A percentile compares a stretch with the other conserved stretches of the same genome.
Evolutionary conservation across 768 basidiomycete genomes (phyloP).

Genomic region (Lactarius evosmus): DNA sequence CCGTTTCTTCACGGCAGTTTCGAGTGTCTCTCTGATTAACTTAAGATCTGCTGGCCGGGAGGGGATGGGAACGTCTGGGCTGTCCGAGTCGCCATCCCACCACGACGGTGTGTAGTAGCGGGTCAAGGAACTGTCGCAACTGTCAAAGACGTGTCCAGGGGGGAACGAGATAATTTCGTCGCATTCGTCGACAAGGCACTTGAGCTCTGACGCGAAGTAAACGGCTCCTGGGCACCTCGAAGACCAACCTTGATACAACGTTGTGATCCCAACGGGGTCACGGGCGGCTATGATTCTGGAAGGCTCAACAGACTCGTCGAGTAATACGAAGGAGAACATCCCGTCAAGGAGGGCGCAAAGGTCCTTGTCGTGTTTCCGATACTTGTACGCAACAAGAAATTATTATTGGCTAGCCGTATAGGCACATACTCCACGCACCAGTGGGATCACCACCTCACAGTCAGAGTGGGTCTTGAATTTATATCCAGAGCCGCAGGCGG

Average conservation of each 20-base stretch:
- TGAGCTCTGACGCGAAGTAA: constrained; percentile 96
- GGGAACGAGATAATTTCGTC: constrained; percentile 95
- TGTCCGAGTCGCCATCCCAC: constrained; percentile 82
- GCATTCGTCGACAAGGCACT: constrained; percentile 86
- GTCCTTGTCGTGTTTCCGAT: constrained; percentile 73
- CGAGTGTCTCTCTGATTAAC: constrained; percentile 74
- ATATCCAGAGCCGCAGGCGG: constrained; percentile 56
- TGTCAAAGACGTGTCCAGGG: constrained; percentile 96
- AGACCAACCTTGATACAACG: constrained; percentile 96
- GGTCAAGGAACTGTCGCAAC: constrained; percentile 66
- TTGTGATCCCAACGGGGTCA: constrained; percentile 97
- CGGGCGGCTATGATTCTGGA: constrained; percentile 92
- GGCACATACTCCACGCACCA: constrained; percentile 47
- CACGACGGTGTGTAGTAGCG: constrained; percentile 88
- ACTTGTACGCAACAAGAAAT: constrained; percentile 46
- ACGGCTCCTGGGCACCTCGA: constrained; percentile 76
- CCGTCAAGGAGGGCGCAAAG: constrained; percentile 86
- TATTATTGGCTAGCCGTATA: constrained; percentile 16
- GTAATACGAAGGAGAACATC: constrained; percentile 97
- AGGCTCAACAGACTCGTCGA: constrained; percentile 90
- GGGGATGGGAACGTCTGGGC: constrained; percentile 52
- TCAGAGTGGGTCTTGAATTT: constrained; percentile 97
- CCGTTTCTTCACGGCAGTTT: constrained; percentile 89
- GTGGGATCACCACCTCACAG: constrained; percentile 93
- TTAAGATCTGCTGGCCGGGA: constrained; percentile 60